A percentile compares a stretch with the other conserved stretches of the same genome.
phyloP scores from a whole-genome alignment of 495 filamentous ascomycete species.

The Xylaria venustula region DNA sequence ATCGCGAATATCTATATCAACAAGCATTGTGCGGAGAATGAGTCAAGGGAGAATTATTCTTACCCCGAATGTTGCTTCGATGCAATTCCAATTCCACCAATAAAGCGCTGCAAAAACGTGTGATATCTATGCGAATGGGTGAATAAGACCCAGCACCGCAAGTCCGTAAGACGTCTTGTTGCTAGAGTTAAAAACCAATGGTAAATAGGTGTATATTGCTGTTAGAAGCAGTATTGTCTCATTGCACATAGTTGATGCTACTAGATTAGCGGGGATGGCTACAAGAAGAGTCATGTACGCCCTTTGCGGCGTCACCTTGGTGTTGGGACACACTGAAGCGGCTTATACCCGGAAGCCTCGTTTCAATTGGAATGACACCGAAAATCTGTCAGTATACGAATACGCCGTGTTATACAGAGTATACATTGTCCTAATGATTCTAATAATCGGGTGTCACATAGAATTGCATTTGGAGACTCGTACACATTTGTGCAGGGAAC shows the following conservation, averaged over 20 bases:
- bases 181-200: neutral
- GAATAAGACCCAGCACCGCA: neutral
- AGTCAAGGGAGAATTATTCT: neutral
- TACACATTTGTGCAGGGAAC: conserved; percentile 56
- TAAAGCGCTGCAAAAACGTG: neutral
- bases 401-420: neutral
- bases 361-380: neutral
- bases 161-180: neutral
- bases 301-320: neutral
- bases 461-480: conserved; percentile 55
- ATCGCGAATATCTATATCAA: no score
- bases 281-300: neutral
- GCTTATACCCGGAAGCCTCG: neutral
- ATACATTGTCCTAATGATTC: neutral
- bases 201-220: neutral
- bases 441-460: conserved; percentile 6
- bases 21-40: neutral
- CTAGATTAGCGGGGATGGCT: neutral
- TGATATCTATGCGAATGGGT: no score
- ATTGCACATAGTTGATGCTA: neutral
- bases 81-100: neutral
- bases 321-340: neutral
- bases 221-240: neutral
- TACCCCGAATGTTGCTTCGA: neutral
- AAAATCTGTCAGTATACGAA: neutral